Conservation (phyloP, 75 land plant species). For the Sequoiadendron giganteum region DNA sequence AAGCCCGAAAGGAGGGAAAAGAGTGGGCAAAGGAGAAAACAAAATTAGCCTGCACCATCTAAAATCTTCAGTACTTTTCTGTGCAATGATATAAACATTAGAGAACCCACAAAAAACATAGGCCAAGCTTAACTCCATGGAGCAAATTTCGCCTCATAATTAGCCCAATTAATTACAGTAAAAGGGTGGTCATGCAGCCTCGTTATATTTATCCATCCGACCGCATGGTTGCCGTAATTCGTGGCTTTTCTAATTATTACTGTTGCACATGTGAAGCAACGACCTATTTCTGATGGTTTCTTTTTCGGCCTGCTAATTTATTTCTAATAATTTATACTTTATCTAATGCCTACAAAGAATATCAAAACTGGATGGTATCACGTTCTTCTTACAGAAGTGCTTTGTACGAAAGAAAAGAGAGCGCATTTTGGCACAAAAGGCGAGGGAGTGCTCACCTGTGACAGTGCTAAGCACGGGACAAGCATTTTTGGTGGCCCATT, state of each 20-base stretch:
- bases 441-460: background rate
- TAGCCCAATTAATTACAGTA: background rate
- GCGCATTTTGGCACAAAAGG: background rate
- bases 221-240: background rate
- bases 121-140: background rate
- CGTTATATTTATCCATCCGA: background rate
- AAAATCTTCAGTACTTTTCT: background rate
- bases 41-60: background rate
- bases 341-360: background rate
- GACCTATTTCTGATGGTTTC: background rate
- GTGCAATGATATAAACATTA: background rate
- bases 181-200: background rate
- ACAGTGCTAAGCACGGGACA: background rate
- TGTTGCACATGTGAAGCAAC: slow-evolving; percentile 3
- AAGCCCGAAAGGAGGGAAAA: too few relatives aligned
- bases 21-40: background rate
- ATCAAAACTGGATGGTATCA: background rate
- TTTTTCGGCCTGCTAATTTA: background rate
- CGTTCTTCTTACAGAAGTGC: background rate
- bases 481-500: background rate
- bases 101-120: background rate
- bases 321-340: background rate
- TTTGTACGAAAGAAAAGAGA: background rate
- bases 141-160: background rate
- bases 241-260: background rate